Percentiles rank a stretch among this genome's conserved stretches.
Evolutionary conservation across 2,329 filamentous ascomycete genomes (phyloP).

Genomic region (Diaporthe ilicicola): DNA sequence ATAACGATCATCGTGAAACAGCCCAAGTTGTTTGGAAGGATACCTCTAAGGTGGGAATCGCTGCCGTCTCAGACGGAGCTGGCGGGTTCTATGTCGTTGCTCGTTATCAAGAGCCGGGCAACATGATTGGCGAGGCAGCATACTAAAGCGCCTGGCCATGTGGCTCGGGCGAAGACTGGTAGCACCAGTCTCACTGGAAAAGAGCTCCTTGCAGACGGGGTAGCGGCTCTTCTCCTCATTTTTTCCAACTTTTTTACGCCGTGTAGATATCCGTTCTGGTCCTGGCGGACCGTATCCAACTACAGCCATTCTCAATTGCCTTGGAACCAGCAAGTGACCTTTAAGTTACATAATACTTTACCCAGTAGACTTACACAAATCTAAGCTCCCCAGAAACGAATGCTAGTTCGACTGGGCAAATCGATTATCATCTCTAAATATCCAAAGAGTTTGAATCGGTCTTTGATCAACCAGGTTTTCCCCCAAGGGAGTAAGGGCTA

Average conservation of each 20-base stretch:
- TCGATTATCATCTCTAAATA: no score
- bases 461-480: no score
- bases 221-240: neutral
- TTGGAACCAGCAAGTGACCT: neutral
- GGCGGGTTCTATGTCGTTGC: slow-evolving; percentile 7
- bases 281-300: neutral
- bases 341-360: neutral
- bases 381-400: neutral
- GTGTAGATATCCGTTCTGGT: neutral
- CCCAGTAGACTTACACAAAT: no score
- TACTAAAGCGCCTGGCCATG: neutral
- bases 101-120: neutral
- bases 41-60: slow-evolving; percentile 7
- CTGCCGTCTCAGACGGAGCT: slow-evolving; percentile 2
- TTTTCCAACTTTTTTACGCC: neutral
- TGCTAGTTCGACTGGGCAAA: no score
- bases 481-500: no score
- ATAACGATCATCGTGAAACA: neutral
- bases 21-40: slow-evolving; percentile 10
- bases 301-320: neutral
- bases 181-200: neutral
- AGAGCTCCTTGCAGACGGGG: neutral
- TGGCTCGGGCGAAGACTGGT: neutral
- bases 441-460: no score
- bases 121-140: slow-evolving; percentile 12